phyloP scores from a whole-genome alignment of 2,329 filamentous ascomycete species.

The Penicillium sp. region DNA sequence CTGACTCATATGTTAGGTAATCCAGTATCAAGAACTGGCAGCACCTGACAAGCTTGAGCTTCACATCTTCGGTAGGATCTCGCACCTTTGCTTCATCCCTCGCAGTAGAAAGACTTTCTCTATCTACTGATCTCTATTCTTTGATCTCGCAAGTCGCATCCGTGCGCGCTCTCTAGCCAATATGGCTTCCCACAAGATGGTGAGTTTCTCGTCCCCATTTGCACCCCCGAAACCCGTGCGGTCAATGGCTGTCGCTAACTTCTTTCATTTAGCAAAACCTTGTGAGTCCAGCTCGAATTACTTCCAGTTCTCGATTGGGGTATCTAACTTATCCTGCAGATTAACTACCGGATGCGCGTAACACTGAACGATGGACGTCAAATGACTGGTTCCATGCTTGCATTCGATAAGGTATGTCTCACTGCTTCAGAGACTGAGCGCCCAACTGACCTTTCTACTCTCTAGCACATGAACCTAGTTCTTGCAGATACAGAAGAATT shows the following conservation, averaged over 20 bases:
- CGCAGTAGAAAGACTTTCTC: slow-evolving; percentile 16
- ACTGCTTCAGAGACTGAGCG: slow-evolving; percentile 8
- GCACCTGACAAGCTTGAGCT: slow-evolving; percentile 20
- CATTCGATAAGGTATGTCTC: slow-evolving; percentile 82
- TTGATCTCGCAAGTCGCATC: slow-evolving; percentile 43
- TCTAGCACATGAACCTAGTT: slow-evolving; percentile 96
- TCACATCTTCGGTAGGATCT: slow-evolving; percentile 14
- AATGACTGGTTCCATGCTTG: slow-evolving; percentile 97
- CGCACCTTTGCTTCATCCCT: slow-evolving; percentile 16
- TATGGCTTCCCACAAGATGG: slow-evolving; percentile 88
- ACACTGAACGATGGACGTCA: slow-evolving; percentile 92
- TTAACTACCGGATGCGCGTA: slow-evolving; percentile 99
- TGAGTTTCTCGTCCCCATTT: slow-evolving; percentile 53
- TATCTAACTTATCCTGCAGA: slow-evolving; percentile 62
- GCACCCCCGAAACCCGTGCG: slow-evolving; percentile 10
- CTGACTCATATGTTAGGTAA: slow-evolving; percentile 6
- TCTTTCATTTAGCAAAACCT: slow-evolving; percentile 57
- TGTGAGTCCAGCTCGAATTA: slow-evolving; percentile 46
- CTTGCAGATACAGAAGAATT: slow-evolving; percentile 98
- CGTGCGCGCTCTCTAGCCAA: slow-evolving; percentile 40
- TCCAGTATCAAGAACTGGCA: slow-evolving; percentile 7
- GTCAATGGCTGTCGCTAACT: slow-evolving; percentile 53
- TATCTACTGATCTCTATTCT: slow-evolving; percentile 30
- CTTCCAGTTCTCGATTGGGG: neutral
- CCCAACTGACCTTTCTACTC: slow-evolving; percentile 8